These are phyloP conservation scores for Aphelidium insulamus DNA, from an alignment of 371 early-diverging fungal genomes.

Conservation along the genomic window DNA sequence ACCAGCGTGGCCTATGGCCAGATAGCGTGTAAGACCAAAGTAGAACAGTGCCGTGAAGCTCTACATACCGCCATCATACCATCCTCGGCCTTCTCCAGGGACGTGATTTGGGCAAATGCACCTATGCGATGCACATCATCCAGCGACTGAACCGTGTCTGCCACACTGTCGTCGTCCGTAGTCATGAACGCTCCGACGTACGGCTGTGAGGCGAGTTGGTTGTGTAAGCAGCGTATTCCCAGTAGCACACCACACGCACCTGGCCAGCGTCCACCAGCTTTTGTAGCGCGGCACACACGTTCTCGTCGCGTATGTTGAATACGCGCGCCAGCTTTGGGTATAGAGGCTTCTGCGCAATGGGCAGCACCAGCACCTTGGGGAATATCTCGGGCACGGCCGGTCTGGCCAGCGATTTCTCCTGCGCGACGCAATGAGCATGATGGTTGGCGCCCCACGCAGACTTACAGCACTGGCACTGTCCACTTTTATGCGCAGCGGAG, in stretches of 20 bases:
- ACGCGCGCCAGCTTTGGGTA: constrained; percentile 96
- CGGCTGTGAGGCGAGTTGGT: no score
- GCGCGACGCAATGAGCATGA: no score
- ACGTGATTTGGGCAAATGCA: constrained; percentile 92
- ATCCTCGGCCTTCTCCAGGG: constrained; percentile 50
- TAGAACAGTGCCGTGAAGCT: no score
- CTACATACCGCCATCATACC: constrained; percentile 86
- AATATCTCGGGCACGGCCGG: constrained; percentile 63
- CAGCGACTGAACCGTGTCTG: constrained; percentile 49
- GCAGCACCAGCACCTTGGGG: constrained; percentile 76
- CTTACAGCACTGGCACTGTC: no score
- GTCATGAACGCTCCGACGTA: constrained; percentile 83
- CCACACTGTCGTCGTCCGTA: constrained; percentile 63
- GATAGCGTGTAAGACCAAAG: no score
- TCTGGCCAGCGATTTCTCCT: constrained; percentile 36
- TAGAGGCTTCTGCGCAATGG: constrained; percentile 75
- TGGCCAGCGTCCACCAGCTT: constrained; percentile 65
- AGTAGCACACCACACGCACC: no score
- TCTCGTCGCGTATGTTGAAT: constrained; percentile 76
- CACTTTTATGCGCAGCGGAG: no score
- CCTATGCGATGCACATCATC: constrained; percentile 69
- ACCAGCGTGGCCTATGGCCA: no score
- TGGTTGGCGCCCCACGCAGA: no score
- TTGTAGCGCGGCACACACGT: constrained; percentile 72
- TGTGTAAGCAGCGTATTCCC: no score